Conservation (phyloP, 192 early-diverging fungal species). For the Rhizoclosmatium globosum region DNA sequence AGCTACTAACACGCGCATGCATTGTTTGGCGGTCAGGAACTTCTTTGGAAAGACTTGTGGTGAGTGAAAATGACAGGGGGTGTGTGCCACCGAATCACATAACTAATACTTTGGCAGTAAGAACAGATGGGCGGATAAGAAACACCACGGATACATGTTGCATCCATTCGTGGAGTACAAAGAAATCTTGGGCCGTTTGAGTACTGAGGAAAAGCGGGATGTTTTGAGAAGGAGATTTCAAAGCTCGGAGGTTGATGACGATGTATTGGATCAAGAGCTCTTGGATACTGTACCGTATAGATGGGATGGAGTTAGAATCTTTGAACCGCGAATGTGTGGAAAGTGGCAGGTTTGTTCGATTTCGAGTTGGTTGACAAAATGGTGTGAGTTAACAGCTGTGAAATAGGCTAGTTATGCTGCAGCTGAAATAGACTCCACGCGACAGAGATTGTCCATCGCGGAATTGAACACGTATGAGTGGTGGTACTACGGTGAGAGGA, state of each 20-base stretch:
- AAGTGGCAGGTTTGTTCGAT: slow-evolving; percentile 24
- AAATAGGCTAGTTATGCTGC: slow-evolving; percentile 9
- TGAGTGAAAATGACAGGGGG: neutral
- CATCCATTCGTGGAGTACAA: slow-evolving; percentile 33
- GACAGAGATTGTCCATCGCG: neutral
- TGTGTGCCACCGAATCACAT: neutral
- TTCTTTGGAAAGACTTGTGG: slow-evolving; percentile 7
- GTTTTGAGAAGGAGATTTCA: slow-evolving; percentile 12
- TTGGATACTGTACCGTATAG: neutral
- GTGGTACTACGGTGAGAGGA: neutral
- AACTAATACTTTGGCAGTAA: neutral
- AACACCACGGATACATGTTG: slow-evolving; percentile 9
- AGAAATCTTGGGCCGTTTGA: neutral
- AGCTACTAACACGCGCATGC: neutral
- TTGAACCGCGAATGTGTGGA: neutral
- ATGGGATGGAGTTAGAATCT: neutral
- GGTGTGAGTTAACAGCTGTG: neutral
- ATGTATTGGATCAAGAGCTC: neutral
- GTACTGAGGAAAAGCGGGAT: neutral
- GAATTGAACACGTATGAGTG: slow-evolving; percentile 34
- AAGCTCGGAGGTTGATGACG: neutral
- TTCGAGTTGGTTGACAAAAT: neutral
- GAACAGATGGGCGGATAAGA: slow-evolving; percentile 29
- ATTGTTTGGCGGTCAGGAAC: slow-evolving; percentile 3
- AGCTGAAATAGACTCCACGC: slow-evolving; percentile 15